A percentile compares a stretch with the other conserved stretches of the same genome.
Conservation (phyloP, 139 green algal species). For the Chlamydomonas sphaeroides region DNA sequence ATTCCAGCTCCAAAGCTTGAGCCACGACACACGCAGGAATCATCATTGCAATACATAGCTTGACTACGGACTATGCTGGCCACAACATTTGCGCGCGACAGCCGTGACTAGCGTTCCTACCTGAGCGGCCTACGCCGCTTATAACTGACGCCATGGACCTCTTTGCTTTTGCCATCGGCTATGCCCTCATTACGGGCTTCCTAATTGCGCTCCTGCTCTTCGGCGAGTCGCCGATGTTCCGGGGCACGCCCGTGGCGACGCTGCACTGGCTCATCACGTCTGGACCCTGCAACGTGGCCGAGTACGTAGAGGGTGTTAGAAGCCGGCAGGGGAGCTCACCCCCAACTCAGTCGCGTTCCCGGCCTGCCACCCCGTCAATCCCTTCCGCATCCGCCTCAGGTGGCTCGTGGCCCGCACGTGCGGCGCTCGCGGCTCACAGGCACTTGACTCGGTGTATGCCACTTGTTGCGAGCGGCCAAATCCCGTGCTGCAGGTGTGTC, state of each 20-base stretch:
- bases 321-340: too few relatives aligned
- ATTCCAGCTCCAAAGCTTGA: too few relatives aligned
- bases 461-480: constrained; percentile 60
- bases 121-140: too few relatives aligned
- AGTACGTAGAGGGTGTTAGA: too few relatives aligned
- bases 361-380: too few relatives aligned
- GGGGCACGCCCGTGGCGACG: constrained; percentile 54
- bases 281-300: constrained; percentile 36
- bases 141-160: constrained; percentile 56
- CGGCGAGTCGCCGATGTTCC: constrained; percentile 51
- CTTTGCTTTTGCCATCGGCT: constrained; percentile 46
- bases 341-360: too few relatives aligned
- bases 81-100: background rate
- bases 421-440: background rate
- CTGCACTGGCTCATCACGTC: constrained; percentile 58
- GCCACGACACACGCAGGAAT: too few relatives aligned
- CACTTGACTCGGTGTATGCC: constrained; percentile 27
- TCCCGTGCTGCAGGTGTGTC: constrained; percentile 50
- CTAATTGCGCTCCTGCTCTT: constrained; percentile 66
- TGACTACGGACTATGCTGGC: too few relatives aligned
- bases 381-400: background rate
- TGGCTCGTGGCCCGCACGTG: constrained; percentile 6
- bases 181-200: constrained; percentile 36
- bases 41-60: too few relatives aligned
- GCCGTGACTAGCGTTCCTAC: too few relatives aligned